phyloP scores from a whole-genome alignment of 1,284 basidiomycete species.

The Apiotrichum gracile region DNA sequence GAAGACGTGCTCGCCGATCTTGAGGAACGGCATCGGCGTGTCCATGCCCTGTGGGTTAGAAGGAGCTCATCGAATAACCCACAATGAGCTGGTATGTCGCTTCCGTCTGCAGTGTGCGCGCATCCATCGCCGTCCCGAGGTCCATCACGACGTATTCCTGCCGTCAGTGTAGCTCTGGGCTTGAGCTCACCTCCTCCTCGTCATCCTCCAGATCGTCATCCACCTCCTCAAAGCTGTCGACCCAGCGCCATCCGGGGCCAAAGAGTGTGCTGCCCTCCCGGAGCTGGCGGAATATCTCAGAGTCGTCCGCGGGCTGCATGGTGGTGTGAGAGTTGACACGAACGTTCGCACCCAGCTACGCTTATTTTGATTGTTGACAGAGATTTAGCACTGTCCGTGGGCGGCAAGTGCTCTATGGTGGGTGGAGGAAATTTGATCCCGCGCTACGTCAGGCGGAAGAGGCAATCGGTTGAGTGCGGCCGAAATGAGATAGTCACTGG shows the following conservation, averaged over 20 bases:
- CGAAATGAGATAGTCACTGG: too few species aligned
- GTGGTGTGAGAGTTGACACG: too few species aligned
- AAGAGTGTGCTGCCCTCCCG: constrained; percentile 22
- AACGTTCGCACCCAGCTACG: too few species aligned
- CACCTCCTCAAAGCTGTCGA: constrained; percentile 36
- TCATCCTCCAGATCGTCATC: constrained; percentile 32
- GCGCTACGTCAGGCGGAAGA: too few species aligned
- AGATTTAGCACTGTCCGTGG: too few species aligned
- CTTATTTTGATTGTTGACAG: too few species aligned
- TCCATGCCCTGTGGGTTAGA: constrained; percentile 37
- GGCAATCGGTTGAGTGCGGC: too few species aligned
- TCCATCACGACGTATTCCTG: constrained; percentile 37
- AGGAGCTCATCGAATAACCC: constrained; percentile 4
- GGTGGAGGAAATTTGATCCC: too few species aligned
- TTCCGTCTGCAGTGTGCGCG: constrained; percentile 29
- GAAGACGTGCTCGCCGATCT: constrained; percentile 42
- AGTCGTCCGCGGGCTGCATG: constrained; percentile 5
- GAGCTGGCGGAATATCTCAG: constrained; percentile 5
- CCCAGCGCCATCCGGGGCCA: constrained; percentile 35
- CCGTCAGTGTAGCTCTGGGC: background rate
- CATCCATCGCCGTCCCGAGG: constrained; percentile 33
- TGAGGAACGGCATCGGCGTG: constrained; percentile 42
- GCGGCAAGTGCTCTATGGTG: too few species aligned
- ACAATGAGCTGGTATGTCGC: constrained; percentile 41
- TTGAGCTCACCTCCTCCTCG: constrained; percentile 34